Evolutionary conservation across 768 basidiomycete species (phyloP), one percentile per base, ranked within the genome.

Genomic region (Leccinum variicolor): DNA sequence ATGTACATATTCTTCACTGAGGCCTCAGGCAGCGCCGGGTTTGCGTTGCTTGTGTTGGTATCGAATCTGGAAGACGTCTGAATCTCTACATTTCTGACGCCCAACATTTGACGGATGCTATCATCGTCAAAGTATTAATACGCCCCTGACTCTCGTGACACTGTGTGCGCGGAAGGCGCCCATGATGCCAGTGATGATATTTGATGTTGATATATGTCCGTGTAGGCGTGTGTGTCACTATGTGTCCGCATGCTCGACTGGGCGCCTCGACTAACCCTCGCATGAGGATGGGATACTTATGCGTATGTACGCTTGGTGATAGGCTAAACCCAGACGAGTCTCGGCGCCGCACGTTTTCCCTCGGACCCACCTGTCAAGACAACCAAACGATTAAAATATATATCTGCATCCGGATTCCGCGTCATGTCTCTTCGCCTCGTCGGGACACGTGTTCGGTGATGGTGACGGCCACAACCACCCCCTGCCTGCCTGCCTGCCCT

Each of bases 401-500:
- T 46, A 46, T 28, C 28, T 43, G 41, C 19, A 47, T 58, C 21
- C 9, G n/a, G n/a, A n/a, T n/a, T n/a, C 31, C 36, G 25, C 13
- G 36, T 36, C 36, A 36, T 34, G 1, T 34, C 34, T 31, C 36
- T 9, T 39, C 36, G 36, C 36, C 36, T 39, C 8, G 41, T 45
- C 10, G 26, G 39, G 15, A 34, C 64, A 65, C 65, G 64, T 66
- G 65, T 64, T 33, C 52, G 13, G 26, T 17, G 36, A 39, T 17
- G 17, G 36, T 39, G 17, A 39, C 36, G 36, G 36, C 9, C 17
- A n/a, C 36, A 39, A 39, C 36, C 36, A 39, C 3, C 36, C 36
- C n/a, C 36, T 17, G 17, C 36, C 36, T 36, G 36, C 36, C 17
- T 36, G 15, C 17, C 17, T 39, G 36, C 36, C 36, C 36, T 4